phyloP scores from a whole-genome alignment of 495 filamentous ascomycete genomes.

The Penicillium cataractarum region DNA sequence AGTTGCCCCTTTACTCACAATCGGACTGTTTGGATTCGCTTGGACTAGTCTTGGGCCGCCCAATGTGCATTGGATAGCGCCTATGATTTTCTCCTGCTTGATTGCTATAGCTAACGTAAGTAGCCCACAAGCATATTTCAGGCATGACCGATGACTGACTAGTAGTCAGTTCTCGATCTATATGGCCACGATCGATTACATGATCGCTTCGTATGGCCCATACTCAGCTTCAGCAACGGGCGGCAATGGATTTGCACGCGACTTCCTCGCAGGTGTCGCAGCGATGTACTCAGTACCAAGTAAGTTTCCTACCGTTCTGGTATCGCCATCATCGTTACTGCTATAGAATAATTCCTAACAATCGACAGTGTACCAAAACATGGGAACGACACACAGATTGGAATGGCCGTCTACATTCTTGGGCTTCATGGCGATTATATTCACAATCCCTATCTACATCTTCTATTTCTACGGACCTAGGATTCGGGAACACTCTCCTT shows the following conservation, averaged over 20 bases:
- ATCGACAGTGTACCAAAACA: constrained; percentile 35
- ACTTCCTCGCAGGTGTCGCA: constrained; percentile 51
- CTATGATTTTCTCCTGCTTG: constrained; percentile 60
- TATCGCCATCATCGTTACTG: neutral
- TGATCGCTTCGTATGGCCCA: constrained; percentile 77
- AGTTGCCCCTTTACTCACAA: constrained; percentile 64
- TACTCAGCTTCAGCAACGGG: constrained; percentile 81
- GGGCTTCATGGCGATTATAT: constrained; percentile 45
- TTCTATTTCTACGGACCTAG: constrained; percentile 52
- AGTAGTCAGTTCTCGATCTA: constrained; percentile 60
- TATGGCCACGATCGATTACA: constrained; percentile 85
- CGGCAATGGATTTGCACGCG: constrained; percentile 61
- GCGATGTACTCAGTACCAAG: constrained; percentile 52
- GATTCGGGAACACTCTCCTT: constrained; percentile 49
- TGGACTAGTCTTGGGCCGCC: constrained; percentile 67
- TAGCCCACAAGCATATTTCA: neutral
- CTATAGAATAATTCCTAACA: neutral
- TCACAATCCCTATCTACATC: constrained; percentile 53
- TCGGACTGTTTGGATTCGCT: constrained; percentile 72
- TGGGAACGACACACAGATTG: constrained; percentile 34
- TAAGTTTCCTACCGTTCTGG: constrained; percentile 12
- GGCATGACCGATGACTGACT: neutral
- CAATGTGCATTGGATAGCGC: constrained; percentile 63
- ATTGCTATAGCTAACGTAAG: constrained; percentile 66
- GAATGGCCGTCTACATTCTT: constrained; percentile 49